A percentile compares a stretch with the other conserved stretches of the same genome.
phyloP scores from a whole-genome alignment of 768 basidiomycete species.

The Agaricus subrufescens region DNA sequence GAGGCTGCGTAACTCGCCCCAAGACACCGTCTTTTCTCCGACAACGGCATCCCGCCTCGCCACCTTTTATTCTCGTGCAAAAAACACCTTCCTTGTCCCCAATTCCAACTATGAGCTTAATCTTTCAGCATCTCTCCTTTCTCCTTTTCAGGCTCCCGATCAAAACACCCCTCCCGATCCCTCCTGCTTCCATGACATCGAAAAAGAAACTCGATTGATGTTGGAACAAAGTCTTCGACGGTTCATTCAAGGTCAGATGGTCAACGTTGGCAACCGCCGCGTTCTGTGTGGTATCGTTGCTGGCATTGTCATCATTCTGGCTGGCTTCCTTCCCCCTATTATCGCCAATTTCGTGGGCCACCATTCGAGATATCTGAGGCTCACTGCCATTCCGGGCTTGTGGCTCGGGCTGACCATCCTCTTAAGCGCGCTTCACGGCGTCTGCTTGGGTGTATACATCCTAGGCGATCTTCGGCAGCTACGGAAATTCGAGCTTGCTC shows the following conservation, averaged over 20 bases:
- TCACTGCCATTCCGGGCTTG: conserved; percentile 59
- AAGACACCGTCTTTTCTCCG: conserved; percentile 13
- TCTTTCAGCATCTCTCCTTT: conserved; percentile 60
- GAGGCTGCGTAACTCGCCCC: conserved; percentile 40
- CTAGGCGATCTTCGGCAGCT: conserved; percentile 79
- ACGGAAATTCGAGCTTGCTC: conserved; percentile 70
- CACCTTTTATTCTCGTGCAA: conserved; percentile 75
- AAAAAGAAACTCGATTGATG: conserved; percentile 50
- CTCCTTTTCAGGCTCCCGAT: conserved; percentile 47
- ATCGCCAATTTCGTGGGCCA: conserved; percentile 41
- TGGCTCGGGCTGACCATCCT: conserved; percentile 67
- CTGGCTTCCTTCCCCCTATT: conserved; percentile 46
- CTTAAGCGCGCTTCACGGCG: conserved; percentile 61
- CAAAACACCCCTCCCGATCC: conserved; percentile 59
- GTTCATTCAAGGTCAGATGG: conserved; percentile 66
- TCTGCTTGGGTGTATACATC: conserved; percentile 74
- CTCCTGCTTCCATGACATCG: conserved; percentile 54
- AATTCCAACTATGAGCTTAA: conserved; percentile 69
- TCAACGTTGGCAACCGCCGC: conserved; percentile 66
- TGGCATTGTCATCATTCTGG: conserved; percentile 45
- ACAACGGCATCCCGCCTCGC: conserved; percentile 32
- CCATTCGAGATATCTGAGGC: conserved; percentile 50
- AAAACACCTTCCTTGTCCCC: conserved; percentile 77
- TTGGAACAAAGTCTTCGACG: conserved; percentile 60
- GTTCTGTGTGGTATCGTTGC: conserved; percentile 68